Conservation (phyloP, 1,284 basidiomycete genomes). For the Peniophora sp. region DNA sequence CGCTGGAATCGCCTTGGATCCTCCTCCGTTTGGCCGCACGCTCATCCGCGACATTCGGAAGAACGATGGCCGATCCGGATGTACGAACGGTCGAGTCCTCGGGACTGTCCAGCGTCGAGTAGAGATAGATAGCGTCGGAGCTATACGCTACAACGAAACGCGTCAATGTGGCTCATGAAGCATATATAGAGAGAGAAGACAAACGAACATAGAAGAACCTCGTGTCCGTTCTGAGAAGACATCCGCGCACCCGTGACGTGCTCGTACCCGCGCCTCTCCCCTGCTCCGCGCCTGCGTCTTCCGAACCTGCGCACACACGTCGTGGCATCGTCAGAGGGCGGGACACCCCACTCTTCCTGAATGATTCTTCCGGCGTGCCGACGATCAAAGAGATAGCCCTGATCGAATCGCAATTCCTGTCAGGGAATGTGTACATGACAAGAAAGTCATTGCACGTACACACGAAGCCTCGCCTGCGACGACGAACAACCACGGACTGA, state of each 20-base stretch:
- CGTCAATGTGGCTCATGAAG: constrained; percentile 5
- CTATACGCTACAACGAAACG: constrained; percentile 52
- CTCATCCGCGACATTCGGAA: not conserved
- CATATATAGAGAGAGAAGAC: not conserved
- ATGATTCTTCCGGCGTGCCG: constrained; percentile 65
- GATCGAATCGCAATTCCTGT: constrained; percentile 2
- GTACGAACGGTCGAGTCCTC: constrained; percentile 5
- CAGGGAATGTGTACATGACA: not conserved
- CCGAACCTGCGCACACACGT: constrained; percentile 86
- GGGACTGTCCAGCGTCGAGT: constrained; percentile 69
- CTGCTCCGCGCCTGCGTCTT: constrained; percentile 30
- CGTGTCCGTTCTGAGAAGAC: constrained; percentile 69
- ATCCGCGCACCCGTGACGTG: constrained; percentile 80
- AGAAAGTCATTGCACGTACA: constrained; percentile 30
- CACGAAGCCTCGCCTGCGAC: constrained; percentile 67
- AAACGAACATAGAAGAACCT: constrained; percentile 56
- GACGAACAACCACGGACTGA: constrained; percentile 68
- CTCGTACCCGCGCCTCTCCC: constrained; percentile 32
- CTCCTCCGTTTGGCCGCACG: not conserved
- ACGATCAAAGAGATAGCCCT: constrained; percentile 88
- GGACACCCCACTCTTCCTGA: constrained; percentile 67
- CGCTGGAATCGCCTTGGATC: too few relatives aligned
- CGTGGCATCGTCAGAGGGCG: constrained; percentile 41
- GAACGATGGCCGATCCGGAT: not conserved
- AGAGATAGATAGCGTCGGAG: constrained; percentile 74